A percentile compares a stretch with the other conserved stretches of the same genome.
Evolutionary conservation across 2,329 filamentous ascomycete genomes (phyloP).

Genomic region (Emergomyces pasteurianus): DNA sequence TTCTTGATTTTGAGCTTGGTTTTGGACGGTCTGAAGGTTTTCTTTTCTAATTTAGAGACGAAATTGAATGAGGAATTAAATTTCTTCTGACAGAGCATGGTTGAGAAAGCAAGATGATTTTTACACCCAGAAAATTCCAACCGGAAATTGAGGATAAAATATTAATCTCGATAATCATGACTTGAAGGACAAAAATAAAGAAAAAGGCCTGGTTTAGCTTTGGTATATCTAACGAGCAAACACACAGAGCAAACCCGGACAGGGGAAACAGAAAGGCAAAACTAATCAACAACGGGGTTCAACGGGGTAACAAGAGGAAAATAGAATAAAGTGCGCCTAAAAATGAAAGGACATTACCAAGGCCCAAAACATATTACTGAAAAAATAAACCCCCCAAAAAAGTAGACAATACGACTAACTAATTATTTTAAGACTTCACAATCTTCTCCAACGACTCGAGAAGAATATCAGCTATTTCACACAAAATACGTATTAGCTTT

Average conservation of each 20-base stretch:
- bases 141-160: neutral
- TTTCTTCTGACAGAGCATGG: too few species aligned
- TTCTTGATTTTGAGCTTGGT: neutral
- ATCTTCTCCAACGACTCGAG: conserved; percentile 68
- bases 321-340: neutral
- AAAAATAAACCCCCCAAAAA: neutral
- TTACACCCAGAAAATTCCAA: too few species aligned
- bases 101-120: too few species aligned
- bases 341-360: neutral
- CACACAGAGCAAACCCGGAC: neutral
- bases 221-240: neutral
- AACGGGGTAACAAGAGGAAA: neutral
- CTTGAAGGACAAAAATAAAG: neutral
- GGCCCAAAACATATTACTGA: neutral
- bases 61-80: too few species aligned
- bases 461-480: conserved; percentile 53
- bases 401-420: neutral
- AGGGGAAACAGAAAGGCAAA: neutral
- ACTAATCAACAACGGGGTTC: neutral
- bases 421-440: conserved; percentile 34
- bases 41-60: too few species aligned
- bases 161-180: neutral
- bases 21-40: too few species aligned
- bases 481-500: neutral
- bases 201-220: neutral